Evolutionary conservation across 2,329 filamentous ascomycete species (phyloP).

Genomic region (Claviceps monticola): DNA sequence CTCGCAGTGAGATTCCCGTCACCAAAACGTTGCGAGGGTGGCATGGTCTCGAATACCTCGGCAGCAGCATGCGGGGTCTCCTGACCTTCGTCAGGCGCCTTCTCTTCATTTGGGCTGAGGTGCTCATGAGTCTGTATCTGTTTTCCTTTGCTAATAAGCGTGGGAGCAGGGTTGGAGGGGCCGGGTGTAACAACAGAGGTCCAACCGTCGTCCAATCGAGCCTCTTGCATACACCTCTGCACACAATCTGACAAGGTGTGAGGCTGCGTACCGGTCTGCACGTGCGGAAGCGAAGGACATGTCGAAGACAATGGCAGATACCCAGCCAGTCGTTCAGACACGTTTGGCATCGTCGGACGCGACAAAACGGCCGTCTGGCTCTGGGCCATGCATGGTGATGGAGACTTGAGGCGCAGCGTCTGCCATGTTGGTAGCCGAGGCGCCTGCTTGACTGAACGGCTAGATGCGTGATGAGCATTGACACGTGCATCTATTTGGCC

Average conservation of each 20-base stretch:
- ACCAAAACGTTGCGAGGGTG: neutral
- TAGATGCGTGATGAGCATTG: neutral
- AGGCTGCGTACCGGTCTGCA: neutral
- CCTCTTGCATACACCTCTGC: neutral
- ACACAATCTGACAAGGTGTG: conserved; percentile 3
- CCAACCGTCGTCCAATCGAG: neutral
- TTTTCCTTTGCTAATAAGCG: neutral
- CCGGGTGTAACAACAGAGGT: neutral
- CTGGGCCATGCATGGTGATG: conserved; percentile 3
- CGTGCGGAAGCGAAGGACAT: conserved; percentile 3
- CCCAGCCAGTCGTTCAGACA: conserved; percentile 3
- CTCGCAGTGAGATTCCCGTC: neutral
- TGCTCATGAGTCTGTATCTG: neutral
- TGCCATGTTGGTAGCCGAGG: neutral
- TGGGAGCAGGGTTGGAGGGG: neutral
- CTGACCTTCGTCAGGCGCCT: neutral
- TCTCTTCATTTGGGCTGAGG: neutral
- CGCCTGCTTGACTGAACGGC: neutral
- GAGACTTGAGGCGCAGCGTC: conserved; percentile 1
- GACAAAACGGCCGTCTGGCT: conserved; percentile 4
- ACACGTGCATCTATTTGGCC: neutral
- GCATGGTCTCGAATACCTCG: neutral
- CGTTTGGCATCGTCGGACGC: conserved; percentile 2
- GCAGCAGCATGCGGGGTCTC: neutral
- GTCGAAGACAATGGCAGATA: conserved; percentile 5